phyloP scores from a whole-genome alignment of 306 rosid genomes.

The Senna siamea region DNA sequence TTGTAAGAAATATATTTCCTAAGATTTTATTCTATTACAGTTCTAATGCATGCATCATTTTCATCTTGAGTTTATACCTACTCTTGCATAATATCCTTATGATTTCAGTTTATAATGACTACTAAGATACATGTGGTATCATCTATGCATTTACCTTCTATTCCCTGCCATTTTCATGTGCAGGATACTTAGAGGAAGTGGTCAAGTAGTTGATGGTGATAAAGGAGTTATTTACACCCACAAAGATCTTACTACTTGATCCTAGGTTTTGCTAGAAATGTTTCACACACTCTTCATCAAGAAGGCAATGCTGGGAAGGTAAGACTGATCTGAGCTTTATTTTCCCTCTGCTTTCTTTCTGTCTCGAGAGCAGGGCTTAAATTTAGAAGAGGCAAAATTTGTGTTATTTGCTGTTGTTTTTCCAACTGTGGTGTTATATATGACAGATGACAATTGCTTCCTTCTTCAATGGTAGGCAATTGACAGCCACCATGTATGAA shows the following conservation, averaged over 20 bases:
- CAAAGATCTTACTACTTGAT: conserved; percentile 65
- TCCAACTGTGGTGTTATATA: conserved; percentile 7
- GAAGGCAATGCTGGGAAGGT: conserved; percentile 20
- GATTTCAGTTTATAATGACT: neutral
- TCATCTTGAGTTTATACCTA: neutral
- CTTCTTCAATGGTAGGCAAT: conserved; percentile 13
- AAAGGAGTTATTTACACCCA: conserved; percentile 70
- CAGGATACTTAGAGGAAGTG: conserved; percentile 94
- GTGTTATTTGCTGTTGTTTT: conserved; percentile 2
- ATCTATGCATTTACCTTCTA: neutral
- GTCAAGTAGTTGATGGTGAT: conserved; percentile 90
- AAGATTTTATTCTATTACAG: neutral
- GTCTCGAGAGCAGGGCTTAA: neutral
- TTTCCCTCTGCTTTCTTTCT: conserved; percentile 14
- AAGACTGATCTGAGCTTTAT: conserved; percentile 11
- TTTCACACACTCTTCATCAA: conserved; percentile 21
- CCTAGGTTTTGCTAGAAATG: conserved; percentile 19
- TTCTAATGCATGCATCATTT: conserved; percentile 5
- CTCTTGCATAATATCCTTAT: neutral
- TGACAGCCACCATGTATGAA: neutral
- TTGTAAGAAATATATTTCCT: neutral
- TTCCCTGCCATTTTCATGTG: conserved; percentile 24
- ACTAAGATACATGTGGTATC: neutral
- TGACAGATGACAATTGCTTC: neutral
- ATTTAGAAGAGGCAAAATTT: conserved; percentile 7